Conservation (phyloP, 108 stramenopile genomes). For the Skeletonema tropicum region DNA sequence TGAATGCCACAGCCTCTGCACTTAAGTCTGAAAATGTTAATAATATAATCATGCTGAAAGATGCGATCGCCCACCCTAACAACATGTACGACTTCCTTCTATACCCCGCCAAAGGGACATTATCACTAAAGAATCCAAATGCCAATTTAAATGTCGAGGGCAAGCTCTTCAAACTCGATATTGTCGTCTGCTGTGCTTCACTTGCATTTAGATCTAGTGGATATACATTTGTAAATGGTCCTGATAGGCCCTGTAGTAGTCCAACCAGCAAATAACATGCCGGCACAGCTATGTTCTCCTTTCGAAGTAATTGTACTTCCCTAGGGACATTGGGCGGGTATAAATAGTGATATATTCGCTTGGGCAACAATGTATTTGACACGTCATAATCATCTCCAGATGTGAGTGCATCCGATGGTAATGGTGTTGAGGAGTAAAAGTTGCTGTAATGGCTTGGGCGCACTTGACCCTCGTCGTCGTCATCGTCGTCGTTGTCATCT, state of each 20-base stretch:
- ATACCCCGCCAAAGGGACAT: slow-evolving; percentile 69
- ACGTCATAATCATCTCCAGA: slow-evolving; percentile 38
- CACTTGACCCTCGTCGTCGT: not conserved
- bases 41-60: slow-evolving; percentile 57
- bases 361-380: slow-evolving; percentile 21
- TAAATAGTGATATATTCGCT: slow-evolving; percentile 44
- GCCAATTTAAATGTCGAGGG: slow-evolving; percentile 77
- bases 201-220: slow-evolving; percentile 79
- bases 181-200: slow-evolving; percentile 82
- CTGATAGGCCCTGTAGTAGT: slow-evolving; percentile 71
- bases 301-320: slow-evolving; percentile 68
- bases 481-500: slow-evolving; percentile 10
- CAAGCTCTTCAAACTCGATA: slow-evolving; percentile 61
- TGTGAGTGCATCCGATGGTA: slow-evolving; percentile 1
- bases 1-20: slow-evolving; percentile 27
- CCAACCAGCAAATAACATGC: slow-evolving; percentile 84
- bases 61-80: slow-evolving; percentile 70
- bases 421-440: not conserved
- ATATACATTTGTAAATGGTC: slow-evolving; percentile 82
- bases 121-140: slow-evolving; percentile 83
- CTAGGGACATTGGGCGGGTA: slow-evolving; percentile 76
- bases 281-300: slow-evolving; percentile 84
- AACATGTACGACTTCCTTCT: slow-evolving; percentile 85
- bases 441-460: slow-evolving; percentile 2
- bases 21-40: slow-evolving; percentile 55